phyloP scores from a whole-genome alignment of 768 basidiomycete genomes.

The Hemileccinum impolitum region DNA sequence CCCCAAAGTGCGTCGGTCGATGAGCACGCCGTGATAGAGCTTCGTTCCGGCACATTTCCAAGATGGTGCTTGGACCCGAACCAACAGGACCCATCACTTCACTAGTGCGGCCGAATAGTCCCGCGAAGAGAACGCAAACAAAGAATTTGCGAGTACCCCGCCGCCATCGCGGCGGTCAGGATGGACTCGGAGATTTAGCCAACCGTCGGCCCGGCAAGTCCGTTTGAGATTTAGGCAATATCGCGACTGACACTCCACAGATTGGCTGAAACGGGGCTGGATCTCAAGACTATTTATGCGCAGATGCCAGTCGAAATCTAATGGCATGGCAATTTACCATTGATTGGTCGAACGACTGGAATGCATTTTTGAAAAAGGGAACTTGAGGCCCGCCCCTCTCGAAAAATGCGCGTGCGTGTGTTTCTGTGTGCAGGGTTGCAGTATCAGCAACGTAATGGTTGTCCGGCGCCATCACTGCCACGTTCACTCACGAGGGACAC shows the following conservation, averaged over 20 bases:
- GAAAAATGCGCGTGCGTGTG: not conserved
- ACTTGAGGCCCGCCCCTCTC: not conserved
- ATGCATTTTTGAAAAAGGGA: constrained; percentile 14
- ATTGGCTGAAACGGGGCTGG: constrained; percentile 16
- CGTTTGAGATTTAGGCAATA: not conserved
- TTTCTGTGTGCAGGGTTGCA: constrained; percentile 9
- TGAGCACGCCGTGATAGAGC: constrained; percentile 3
- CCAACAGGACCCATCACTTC: constrained; percentile 4
- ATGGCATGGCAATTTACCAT: not conserved
- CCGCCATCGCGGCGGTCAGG: constrained; percentile 25
- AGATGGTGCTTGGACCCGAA: not conserved
- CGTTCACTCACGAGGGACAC: constrained; percentile 1
- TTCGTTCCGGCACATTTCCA: constrained; percentile 5
- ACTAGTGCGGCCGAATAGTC: constrained; percentile 19
- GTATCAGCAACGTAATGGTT: constrained; percentile 11
- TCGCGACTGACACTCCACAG: not conserved
- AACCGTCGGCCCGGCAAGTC: not conserved
- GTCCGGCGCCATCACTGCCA: constrained; percentile 1
- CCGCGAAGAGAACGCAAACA: constrained; percentile 17
- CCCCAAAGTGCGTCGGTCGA: constrained; percentile 3
- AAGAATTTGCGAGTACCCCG: constrained; percentile 16
- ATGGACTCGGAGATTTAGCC: constrained; percentile 22
- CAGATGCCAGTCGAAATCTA: constrained; percentile 1
- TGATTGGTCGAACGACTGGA: constrained; percentile 3
- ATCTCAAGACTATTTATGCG: constrained; percentile 8